Conservation (phyloP, 176 grass and related monocot species). For the Oryza meridionalis region DNA sequence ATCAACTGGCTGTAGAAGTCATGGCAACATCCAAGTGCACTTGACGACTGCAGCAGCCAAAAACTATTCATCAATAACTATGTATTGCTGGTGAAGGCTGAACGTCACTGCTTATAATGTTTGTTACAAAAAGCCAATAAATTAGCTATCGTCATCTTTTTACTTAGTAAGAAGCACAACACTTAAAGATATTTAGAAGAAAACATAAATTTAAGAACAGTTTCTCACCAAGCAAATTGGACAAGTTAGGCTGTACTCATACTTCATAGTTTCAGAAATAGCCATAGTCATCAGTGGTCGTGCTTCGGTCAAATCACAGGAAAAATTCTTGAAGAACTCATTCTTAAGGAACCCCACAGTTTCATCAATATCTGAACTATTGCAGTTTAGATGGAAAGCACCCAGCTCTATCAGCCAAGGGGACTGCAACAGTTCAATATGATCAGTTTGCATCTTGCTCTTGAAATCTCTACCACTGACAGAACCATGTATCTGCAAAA, state of each 20-base stretch:
- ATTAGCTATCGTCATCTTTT: neutral
- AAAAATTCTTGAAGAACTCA: constrained; percentile 64
- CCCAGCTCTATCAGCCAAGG: constrained; percentile 79
- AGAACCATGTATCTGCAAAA: constrained; percentile 68
- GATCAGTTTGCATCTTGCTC: constrained; percentile 62
- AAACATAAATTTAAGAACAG: constrained; percentile 29
- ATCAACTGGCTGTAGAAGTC: neutral
- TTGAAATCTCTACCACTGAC: constrained; percentile 76
- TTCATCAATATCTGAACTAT: constrained; percentile 47
- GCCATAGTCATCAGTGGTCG: constrained; percentile 64
- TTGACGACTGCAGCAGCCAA: neutral
- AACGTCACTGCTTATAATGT: neutral
- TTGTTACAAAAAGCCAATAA: neutral
- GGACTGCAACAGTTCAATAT: constrained; percentile 72
- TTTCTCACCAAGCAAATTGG: constrained; percentile 73
- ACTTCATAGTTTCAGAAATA: constrained; percentile 58
- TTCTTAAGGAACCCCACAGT: constrained; percentile 47
- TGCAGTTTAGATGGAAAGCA: constrained; percentile 76
- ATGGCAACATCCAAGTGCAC: neutral
- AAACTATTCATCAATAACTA: neutral
- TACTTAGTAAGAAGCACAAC: neutral
- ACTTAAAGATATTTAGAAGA: constrained; percentile 20
- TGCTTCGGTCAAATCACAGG: constrained; percentile 54
- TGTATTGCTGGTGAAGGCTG: neutral
- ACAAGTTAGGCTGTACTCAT: constrained; percentile 68